Conservation (phyloP, 768 basidiomycete species). For the Termitomyces sp. region DNA sequence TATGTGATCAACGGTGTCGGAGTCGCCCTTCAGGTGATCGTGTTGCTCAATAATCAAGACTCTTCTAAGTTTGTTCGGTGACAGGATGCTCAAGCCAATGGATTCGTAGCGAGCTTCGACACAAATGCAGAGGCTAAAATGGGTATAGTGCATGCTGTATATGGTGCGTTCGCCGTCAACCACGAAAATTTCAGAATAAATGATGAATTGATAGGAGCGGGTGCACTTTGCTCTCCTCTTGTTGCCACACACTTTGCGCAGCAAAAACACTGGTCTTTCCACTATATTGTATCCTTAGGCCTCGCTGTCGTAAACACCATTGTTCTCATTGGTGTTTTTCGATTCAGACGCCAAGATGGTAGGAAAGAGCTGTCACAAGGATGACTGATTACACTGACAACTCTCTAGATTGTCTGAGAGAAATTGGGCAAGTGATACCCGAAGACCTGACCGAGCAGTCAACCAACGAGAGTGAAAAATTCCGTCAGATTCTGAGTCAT, state of each 20-base stretch:
- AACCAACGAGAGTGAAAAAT: conserved; percentile 20
- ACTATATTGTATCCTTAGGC: conserved; percentile 69
- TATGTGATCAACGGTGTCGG: conserved; percentile 27
- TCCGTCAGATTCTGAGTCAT: conserved; percentile 48
- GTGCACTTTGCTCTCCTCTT: conserved; percentile 67
- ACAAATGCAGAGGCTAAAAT: conserved; percentile 60
- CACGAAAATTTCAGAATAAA: not conserved
- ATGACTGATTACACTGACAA: not conserved
- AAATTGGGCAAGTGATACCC: conserved; percentile 40
- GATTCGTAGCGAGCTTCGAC: conserved; percentile 58
- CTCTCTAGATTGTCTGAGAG: conserved; percentile 40
- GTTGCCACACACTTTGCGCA: conserved; percentile 80
- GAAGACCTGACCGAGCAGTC: conserved; percentile 23
- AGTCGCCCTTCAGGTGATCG: conserved; percentile 29
- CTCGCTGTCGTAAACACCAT: conserved; percentile 56
- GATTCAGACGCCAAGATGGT: conserved; percentile 72
- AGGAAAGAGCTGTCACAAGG: not conserved
- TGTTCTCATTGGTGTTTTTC: conserved; percentile 55
- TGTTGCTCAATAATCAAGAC: not conserved
- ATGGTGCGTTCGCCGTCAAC: conserved; percentile 36
- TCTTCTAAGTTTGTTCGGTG: not conserved
- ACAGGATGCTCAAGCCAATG: conserved; percentile 72
- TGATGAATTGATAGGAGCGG: conserved; percentile 40
- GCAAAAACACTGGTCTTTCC: conserved; percentile 66
- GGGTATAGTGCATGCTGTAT: conserved; percentile 64